A percentile compares a stretch with the other conserved stretches of the same genome.
Conservation (phyloP, 257 asterid genomes). For the Nicotiana tabacum region DNA sequence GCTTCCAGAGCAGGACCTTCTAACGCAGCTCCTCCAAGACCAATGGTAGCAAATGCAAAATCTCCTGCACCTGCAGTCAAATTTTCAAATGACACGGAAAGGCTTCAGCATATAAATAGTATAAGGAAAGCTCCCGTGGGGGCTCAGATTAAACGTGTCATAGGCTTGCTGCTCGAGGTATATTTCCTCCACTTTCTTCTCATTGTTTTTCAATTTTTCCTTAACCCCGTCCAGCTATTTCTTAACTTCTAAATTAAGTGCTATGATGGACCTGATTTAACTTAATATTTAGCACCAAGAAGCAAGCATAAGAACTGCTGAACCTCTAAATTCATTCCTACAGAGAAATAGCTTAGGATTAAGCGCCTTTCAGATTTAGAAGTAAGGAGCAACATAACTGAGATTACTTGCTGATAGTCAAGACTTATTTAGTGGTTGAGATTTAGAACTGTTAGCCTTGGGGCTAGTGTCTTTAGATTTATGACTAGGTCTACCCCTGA, state of each 20-base stretch:
- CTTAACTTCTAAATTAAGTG: background rate
- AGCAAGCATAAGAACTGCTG: background rate
- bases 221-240: background rate
- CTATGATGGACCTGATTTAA: background rate
- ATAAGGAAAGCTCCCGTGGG: slow-evolving; percentile 93
- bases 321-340: background rate
- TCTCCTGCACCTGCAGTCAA: slow-evolving; percentile 53
- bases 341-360: background rate
- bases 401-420: background rate
- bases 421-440: background rate
- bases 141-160: slow-evolving; percentile 90
- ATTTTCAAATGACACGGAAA: slow-evolving; percentile 77
- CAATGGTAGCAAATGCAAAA: slow-evolving; percentile 38
- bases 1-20: slow-evolving; percentile 45
- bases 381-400: background rate
- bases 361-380: background rate
- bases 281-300: background rate
- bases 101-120: slow-evolving; percentile 85
- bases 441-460: background rate
- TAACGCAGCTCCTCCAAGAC: slow-evolving; percentile 34
- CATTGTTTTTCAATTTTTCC: background rate
- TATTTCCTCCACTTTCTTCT: background rate
- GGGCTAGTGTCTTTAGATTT: background rate
- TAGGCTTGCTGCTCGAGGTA: slow-evolving; percentile 78
- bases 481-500: background rate